Base-by-base conservation (phyloP, 2,329 filamentous ascomycete species). In the Emergomyces orientalis region DNA sequence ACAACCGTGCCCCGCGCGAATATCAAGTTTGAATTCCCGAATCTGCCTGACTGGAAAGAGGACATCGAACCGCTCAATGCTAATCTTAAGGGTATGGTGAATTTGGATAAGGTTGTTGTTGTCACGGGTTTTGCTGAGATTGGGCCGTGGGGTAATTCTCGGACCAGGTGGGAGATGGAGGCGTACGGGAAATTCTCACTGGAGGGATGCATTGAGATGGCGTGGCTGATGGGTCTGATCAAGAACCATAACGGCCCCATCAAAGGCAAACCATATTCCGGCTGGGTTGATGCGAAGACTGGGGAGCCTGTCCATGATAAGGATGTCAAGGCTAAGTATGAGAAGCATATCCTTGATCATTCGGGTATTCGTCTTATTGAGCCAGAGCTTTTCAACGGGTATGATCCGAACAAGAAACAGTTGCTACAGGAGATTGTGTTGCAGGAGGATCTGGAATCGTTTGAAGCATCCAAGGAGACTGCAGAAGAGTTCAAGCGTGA, bases 151-250 rank as follows among this genome's bases (percentile, higher is more conserved):
- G 94, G 94, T 81, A 99, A 97, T 81, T 93, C 94, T 2, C 87
- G 94, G 71, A 99, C 94, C 55, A 87, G 94, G 66, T 99, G 94
- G 94, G 94, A 99, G 81, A 99, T 99, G 93, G 94, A 99, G 77
- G 92, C 94, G 1, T 87, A 92, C 69, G 94, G 94, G 73, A 85
- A 96, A 73, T 99, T 99, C 80, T 97, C 94, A 9, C 85, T 99
- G 17, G 95, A 99, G 77, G 94, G 94, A 37, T 97, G 94, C 72
- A 88, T 99, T 65, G 94, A 99, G 78, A 99, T 99, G 94, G 92
- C 94, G 39, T 99, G 94, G 94, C 91, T 99, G 77, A 99, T 97
- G 93, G 94, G 94, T 73, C 86, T 97, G 64, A 97, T 99, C 81
- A 97, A 93, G 83, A 96, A 99, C 77, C 90, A 96, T 81, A 97